A percentile compares a stretch with the other conserved stretches of the same genome.
Evolutionary conservation across 2,329 filamentous ascomycete genomes (phyloP).

Genomic region (Pyricularia sp.): DNA sequence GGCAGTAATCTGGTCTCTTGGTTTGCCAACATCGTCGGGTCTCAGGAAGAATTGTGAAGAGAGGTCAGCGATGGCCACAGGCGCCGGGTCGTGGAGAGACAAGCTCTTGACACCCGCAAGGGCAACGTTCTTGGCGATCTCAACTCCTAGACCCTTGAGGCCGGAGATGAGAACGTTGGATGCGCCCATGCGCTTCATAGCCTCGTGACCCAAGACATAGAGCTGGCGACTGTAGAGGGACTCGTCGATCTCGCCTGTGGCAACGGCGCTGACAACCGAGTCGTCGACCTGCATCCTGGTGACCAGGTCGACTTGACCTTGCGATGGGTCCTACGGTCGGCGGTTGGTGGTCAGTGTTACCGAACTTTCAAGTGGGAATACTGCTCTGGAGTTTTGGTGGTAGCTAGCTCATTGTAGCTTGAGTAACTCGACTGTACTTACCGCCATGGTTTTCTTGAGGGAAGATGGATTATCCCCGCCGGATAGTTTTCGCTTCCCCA

Average conservation of each 20-base stretch:
- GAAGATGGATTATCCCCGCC: conserved; percentile 43
- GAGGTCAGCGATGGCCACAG: conserved; percentile 73
- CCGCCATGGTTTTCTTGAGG: conserved; percentile 48
- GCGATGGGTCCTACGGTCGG: conserved; percentile 32
- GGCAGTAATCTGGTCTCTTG: conserved; percentile 72
- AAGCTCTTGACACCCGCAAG: conserved; percentile 96
- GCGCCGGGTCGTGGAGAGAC: conserved; percentile 80
- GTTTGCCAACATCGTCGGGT: conserved; percentile 78
- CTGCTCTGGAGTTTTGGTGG: neutral
- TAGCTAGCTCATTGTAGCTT: neutral
- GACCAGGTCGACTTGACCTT: conserved; percentile 47
- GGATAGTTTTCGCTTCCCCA: conserved; percentile 57
- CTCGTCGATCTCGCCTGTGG: conserved; percentile 52
- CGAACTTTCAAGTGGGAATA: neutral
- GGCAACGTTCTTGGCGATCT: conserved; percentile 97
- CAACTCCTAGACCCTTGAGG: conserved; percentile 85
- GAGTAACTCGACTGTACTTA: conserved; percentile 24
- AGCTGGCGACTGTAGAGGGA: conserved; percentile 63
- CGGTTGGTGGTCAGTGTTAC: conserved; percentile 4
- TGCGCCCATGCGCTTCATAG: conserved; percentile 98
- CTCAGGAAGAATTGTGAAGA: conserved; percentile 97
- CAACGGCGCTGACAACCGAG: conserved; percentile 37
- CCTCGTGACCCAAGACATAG: conserved; percentile 59
- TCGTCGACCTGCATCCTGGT: conserved; percentile 55
- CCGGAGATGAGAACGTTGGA: conserved; percentile 90